Percentiles rank a stretch among this genome's conserved stretches.
phyloP scores from a whole-genome alignment of 371 early-diverging fungal genomes.

The Apophysomyces sp. region DNA sequence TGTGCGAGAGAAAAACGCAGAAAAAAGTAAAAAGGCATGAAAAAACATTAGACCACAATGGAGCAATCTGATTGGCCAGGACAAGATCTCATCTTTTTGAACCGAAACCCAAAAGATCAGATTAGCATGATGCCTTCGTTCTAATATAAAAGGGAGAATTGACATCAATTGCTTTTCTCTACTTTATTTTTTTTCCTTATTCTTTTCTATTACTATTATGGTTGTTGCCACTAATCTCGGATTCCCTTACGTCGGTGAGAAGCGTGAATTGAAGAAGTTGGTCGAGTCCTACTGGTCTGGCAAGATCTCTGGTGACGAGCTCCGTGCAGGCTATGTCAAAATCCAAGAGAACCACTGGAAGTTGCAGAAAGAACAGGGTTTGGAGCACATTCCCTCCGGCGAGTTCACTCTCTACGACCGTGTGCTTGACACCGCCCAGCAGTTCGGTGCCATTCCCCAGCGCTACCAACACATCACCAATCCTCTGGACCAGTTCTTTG shows the following conservation, averaged over 20 bases:
- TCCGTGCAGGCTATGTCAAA: conserved; percentile 70
- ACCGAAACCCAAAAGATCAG: neutral
- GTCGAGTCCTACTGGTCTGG: conserved; percentile 93
- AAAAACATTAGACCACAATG: neutral
- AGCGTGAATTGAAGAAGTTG: conserved; percentile 88
- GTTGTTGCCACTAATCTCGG: conserved; percentile 75
- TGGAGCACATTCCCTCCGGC: conserved; percentile 87
- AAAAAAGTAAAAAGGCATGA: neutral
- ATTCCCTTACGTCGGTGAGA: conserved; percentile 80
- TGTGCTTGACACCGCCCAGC: conserved; percentile 83
- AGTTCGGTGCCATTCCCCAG: conserved; percentile 76
- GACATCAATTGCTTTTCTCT: neutral
- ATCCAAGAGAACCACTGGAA: conserved; percentile 90
- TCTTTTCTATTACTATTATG: conserved; percentile 36
- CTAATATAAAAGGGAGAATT: neutral
- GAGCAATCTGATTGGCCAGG: neutral
- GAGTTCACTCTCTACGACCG: conserved; percentile 97
- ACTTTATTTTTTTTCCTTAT: neutral
- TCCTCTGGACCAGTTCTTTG: conserved; percentile 88
- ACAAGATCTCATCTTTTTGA: neutral
- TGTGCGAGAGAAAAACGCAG: neutral
- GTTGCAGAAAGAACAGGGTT: conserved; percentile 76
- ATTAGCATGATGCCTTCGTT: too few species aligned
- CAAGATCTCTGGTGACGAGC: conserved; percentile 76
- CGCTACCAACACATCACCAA: conserved; percentile 68